These are phyloP conservation scores for Litchi chinensis DNA, from an alignment of 345 rosid genomes.

Conservation along the genomic window DNA sequence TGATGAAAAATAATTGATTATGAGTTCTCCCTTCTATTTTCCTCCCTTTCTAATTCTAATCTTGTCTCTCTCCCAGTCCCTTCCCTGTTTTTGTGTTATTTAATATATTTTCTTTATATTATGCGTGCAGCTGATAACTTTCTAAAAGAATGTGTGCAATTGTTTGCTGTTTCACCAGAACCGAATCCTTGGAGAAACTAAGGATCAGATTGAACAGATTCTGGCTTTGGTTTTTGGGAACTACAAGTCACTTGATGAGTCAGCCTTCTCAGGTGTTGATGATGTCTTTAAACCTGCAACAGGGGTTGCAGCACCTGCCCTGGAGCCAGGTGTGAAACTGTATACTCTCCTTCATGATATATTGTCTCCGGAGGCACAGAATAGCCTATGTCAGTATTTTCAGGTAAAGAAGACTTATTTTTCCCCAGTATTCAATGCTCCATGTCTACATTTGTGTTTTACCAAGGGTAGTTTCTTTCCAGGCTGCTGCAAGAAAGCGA, in stretches of 20 bases:
- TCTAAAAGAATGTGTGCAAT: neutral
- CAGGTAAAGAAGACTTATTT: constrained; percentile 55
- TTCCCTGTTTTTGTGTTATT: neutral
- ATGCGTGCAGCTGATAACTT: constrained; percentile 9
- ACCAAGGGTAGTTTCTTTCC: constrained; percentile 16
- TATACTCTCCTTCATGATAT: constrained; percentile 90
- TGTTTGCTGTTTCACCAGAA: constrained; percentile 58
- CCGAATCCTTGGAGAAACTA: constrained; percentile 85
- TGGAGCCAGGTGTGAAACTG: constrained; percentile 88
- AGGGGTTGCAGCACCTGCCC: constrained; percentile 83
- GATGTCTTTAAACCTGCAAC: constrained; percentile 78
- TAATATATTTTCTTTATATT: constrained; percentile 9
- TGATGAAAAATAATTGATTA: neutral
- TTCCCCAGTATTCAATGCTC: neutral
- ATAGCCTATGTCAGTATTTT: constrained; percentile 78
- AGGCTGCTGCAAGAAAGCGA: constrained; percentile 92
- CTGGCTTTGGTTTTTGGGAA: constrained; percentile 85
- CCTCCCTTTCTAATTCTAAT: neutral
- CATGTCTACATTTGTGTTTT: constrained; percentile 2
- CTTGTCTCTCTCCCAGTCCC: neutral
- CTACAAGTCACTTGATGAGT: constrained; percentile 93
- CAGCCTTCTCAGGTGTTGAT: constrained; percentile 68
- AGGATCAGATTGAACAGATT: constrained; percentile 95
- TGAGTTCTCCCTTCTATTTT: neutral
- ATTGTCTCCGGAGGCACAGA: constrained; percentile 92